Percentiles rank a stretch among this genome's conserved stretches.
Conservation (phyloP, 1,284 basidiomycete genomes). For the Sphaerobolus stellatus region DNA sequence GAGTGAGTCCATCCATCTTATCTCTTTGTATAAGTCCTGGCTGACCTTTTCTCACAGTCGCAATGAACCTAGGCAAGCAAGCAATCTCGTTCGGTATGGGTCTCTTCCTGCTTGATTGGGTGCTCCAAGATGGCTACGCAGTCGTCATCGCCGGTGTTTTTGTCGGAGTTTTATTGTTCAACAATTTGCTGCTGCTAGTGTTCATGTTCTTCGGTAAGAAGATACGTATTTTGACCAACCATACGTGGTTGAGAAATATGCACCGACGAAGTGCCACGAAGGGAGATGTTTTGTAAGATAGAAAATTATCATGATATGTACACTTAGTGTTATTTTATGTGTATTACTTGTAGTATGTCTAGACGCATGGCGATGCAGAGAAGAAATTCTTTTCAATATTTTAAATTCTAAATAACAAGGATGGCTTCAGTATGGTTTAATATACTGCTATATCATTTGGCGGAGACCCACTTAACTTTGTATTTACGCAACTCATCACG, state of each 20-base stretch:
- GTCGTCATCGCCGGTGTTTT: conserved; percentile 13
- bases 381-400: no score
- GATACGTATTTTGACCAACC: background rate
- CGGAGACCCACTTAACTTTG: no score
- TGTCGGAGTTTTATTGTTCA: background rate
- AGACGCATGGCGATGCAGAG: no score
- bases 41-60: background rate
- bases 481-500: no score
- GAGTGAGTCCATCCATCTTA: conserved; percentile 12
- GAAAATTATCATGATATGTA: no score
- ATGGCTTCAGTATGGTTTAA: no score
- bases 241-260: background rate
- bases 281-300: background rate
- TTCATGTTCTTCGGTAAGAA: background rate
- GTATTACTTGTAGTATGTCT: no score
- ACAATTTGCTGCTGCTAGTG: background rate
- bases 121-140: conserved; percentile 12
- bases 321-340: no score
- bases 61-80: background rate
- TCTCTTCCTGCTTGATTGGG: conserved; percentile 11
- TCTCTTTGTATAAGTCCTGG: background rate
- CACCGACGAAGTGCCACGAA: background rate
- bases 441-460: no score
- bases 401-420: no score
- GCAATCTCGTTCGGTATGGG: conserved; percentile 14